Base-by-base conservation (phyloP, 139 green algal genomes). In the Spirogloea muscicola region DNA sequence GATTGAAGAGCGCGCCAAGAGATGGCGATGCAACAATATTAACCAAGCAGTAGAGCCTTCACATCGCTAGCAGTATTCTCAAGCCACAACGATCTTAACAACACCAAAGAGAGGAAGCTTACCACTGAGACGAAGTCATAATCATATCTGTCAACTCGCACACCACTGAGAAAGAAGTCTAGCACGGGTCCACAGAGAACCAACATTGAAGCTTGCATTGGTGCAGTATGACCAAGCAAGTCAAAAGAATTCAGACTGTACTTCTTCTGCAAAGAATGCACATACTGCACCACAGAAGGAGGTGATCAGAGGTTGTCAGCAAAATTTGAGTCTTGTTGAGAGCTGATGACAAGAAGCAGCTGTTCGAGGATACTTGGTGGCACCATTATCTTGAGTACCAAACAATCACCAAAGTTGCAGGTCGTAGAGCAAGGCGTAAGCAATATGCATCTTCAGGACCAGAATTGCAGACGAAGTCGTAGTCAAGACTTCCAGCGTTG, bases 251-350 rank as follows among this genome's bases (percentile, higher is more conserved):
- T 83, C 25, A 96, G 82, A 51, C 83, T 74, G 66, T 92, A 79
- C 64, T 88, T 88, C 69, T 88, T 85, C 84, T 96, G 91, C 59
- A 95, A 85, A 10, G 68, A 84, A 40, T 91, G 86, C 60, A 93
- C 93, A 2, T 68, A 60, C 65, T 74, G 65, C 2, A 64, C 33
- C 25, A 16, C 43, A 16, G 43, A 16, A 16, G 16, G 16, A 10
- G 43, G 43, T 10, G 43, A 52, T n/a, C 13, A n/a, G 43, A 16
- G 10, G 43, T n/a, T n/a, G 16, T 10, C 10, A 52, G 13, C 13
- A 52, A 16, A 16, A 52, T 10, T 10, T 52, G 10, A n/a, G 10
- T n/a, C 10, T 16, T 52, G 43, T 10, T 52, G 43, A 52, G 43
- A 52, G 10, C 13, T n/a, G 13, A n/a, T 16, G 43, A 52, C 43